These are phyloP conservation scores for Tricholoma flavovirens DNA, from an alignment of 768 basidiomycete genomes.

Conservation along the genomic window DNA sequence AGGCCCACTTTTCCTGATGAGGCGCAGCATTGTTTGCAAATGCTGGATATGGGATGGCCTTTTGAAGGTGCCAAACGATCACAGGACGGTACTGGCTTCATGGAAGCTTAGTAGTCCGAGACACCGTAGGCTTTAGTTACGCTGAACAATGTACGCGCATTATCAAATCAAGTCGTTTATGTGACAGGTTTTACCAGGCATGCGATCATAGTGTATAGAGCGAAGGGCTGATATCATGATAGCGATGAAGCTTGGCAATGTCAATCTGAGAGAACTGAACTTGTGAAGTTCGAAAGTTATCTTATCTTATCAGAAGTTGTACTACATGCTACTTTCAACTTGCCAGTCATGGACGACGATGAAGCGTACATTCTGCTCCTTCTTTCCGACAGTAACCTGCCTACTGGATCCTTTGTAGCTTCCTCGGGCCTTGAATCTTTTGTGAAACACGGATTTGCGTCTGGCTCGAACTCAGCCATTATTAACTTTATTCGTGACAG, in stretches of 20 bases:
- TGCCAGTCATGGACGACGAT: constrained; percentile 29
- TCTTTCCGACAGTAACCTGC: constrained; percentile 88
- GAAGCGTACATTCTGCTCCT: constrained; percentile 73
- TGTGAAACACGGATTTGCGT: constrained; percentile 74
- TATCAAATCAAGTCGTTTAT: too few species aligned
- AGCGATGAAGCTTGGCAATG: too few species aligned
- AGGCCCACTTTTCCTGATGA: too few species aligned
- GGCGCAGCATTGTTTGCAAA: not conserved
- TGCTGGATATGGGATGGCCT: not conserved
- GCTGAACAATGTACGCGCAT: too few species aligned
- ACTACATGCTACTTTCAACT: not conserved
- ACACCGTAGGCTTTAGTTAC: too few species aligned
- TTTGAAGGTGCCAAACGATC: not conserved
- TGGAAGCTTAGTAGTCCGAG: too few species aligned
- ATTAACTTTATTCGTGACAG: constrained; percentile 65
- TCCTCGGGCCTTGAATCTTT: constrained; percentile 92
- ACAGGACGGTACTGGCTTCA: too few species aligned
- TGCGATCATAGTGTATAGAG: too few species aligned
- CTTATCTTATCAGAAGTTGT: not conserved
- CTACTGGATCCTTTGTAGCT: constrained; percentile 95
- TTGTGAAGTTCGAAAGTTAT: too few species aligned
- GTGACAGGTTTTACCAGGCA: too few species aligned
- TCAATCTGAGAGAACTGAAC: too few species aligned
- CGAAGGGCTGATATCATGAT: too few species aligned
- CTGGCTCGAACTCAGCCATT: constrained; percentile 28